These are phyloP conservation scores for Talinum fruticosum DNA, from an alignment of 148 eudicot species.

Conservation along the genomic window DNA sequence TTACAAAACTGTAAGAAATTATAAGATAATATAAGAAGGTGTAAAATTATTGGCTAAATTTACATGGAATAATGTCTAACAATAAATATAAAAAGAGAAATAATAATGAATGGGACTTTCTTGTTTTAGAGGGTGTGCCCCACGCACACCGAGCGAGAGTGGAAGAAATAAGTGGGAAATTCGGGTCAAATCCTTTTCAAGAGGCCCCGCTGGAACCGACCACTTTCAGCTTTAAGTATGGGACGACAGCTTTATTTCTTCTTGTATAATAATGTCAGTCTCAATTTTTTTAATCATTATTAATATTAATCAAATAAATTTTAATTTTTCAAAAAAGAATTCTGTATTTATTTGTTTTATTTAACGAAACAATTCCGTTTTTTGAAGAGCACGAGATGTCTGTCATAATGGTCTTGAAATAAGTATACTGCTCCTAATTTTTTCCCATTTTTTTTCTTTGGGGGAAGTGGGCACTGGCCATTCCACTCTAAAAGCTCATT, in stretches of 20 bases:
- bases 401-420: slow-evolving; percentile 34
- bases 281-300: neutral
- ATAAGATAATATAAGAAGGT: too few species aligned
- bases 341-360: neutral
- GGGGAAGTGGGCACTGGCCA: neutral
- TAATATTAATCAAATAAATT: neutral
- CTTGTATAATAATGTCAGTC: slow-evolving; percentile 1
- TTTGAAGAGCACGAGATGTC: slow-evolving; percentile 41
- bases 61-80: too few species aligned
- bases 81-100: too few species aligned
- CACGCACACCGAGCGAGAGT: neutral
- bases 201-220: slow-evolving; percentile 26
- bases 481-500: neutral
- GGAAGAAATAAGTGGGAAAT: neutral
- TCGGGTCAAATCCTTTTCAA: slow-evolving; percentile 14
- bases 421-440: slow-evolving; percentile 22
- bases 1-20: too few species aligned
- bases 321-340: neutral
- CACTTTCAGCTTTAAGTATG: slow-evolving; percentile 28
- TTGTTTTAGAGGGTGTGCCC: neutral
- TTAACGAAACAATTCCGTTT: slow-evolving; percentile 14
- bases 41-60: too few species aligned
- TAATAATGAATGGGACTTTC: too few species aligned
- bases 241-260: slow-evolving; percentile 30
- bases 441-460: neutral